Percentiles rank a stretch among this genome's conserved stretches.
These are phyloP conservation scores for Yamadazyma dushanensis DNA, from an alignment of 1,139 yeast species.

Conservation along the genomic window DNA sequence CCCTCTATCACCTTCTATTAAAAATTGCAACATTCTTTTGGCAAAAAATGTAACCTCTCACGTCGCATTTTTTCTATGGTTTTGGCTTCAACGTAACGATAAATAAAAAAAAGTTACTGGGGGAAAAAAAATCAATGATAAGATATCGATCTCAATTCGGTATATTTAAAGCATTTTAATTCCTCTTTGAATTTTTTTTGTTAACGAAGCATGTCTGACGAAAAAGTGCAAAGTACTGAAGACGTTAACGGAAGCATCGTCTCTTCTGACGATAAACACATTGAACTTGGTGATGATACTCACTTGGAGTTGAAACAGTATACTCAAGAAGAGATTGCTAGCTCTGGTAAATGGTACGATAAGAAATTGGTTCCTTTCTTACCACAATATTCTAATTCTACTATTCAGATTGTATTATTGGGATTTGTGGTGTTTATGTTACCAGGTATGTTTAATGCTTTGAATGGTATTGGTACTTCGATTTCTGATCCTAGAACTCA, in stretches of 20 bases:
- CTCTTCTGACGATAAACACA: slow-evolving; percentile 13
- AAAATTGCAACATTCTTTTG: slow-evolving; percentile 2
- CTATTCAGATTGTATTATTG: slow-evolving; percentile 45
- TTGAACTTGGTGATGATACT: slow-evolving; percentile 7
- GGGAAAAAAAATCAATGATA: slow-evolving; percentile 1
- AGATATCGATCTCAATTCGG: not conserved
- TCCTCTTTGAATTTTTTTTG: not conserved
- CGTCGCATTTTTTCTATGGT: slow-evolving; percentile 3
- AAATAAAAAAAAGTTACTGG: slow-evolving; percentile 1
- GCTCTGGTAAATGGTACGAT: slow-evolving; percentile 46
- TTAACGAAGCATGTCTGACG: slow-evolving; percentile 14
- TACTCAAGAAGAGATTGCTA: slow-evolving; percentile 28
- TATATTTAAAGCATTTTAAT: not conserved
- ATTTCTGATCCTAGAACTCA: slow-evolving; percentile 45
- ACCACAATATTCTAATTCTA: slow-evolving; percentile 45
- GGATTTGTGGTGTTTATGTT: slow-evolving; percentile 54
- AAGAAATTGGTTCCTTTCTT: slow-evolving; percentile 23
- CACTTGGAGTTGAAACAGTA: slow-evolving; percentile 29
- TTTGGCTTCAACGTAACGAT: slow-evolving; percentile 2
- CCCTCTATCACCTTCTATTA: no score
- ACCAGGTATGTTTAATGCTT: slow-evolving; percentile 61
- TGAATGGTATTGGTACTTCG: slow-evolving; percentile 52
- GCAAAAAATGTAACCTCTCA: slow-evolving; percentile 2
- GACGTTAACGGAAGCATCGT: slow-evolving; percentile 17
- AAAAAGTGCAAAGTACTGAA: slow-evolving; percentile 14